Evolutionary conservation across 179 eudicot species (phyloP).

Genomic region (Beta corolliflora): DNA sequence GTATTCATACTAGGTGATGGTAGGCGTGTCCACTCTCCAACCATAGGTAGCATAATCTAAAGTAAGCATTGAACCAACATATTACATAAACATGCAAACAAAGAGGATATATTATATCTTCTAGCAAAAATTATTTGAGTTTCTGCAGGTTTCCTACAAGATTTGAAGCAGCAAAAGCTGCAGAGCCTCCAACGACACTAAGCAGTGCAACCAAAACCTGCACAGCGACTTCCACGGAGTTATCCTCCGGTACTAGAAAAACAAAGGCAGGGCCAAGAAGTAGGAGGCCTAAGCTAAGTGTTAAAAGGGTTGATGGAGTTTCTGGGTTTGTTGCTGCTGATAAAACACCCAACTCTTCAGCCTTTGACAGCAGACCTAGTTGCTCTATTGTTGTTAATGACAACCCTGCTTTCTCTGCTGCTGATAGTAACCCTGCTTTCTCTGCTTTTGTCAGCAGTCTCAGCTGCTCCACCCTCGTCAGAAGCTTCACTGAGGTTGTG

Average conservation of each 20-base stretch:
- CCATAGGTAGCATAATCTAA: neutral
- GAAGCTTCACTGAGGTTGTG: conserved; percentile 47
- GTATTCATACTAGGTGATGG: neutral
- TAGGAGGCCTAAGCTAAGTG: conserved; percentile 59
- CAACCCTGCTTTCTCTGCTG: conserved; percentile 58
- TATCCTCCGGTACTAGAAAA: conserved; percentile 76
- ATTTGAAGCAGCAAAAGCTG: conserved; percentile 91
- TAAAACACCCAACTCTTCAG: conserved; percentile 28
- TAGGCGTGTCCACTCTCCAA: too few relatives aligned
- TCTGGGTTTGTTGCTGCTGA: conserved; percentile 86
- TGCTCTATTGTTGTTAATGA: conserved; percentile 19
- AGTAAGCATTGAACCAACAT: neutral
- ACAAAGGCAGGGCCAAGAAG: conserved; percentile 66
- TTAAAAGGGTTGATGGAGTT: conserved; percentile 60
- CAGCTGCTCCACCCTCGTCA: conserved; percentile 76
- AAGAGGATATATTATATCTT: neutral
- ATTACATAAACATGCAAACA: conserved; percentile 8
- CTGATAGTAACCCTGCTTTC: conserved; percentile 84
- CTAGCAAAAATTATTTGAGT: conserved; percentile 13
- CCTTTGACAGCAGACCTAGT: conserved; percentile 74
- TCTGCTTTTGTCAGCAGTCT: conserved; percentile 88
- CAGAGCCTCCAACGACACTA: conserved; percentile 75
- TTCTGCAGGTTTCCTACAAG: conserved; percentile 88
- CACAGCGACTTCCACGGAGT: conserved; percentile 66
- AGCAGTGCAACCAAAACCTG: conserved; percentile 68